Percentiles rank a stretch among this genome's conserved stretches.
Conservation (phyloP, 192 early-diverging fungal species). For the Geosiphon pyriformis region DNA sequence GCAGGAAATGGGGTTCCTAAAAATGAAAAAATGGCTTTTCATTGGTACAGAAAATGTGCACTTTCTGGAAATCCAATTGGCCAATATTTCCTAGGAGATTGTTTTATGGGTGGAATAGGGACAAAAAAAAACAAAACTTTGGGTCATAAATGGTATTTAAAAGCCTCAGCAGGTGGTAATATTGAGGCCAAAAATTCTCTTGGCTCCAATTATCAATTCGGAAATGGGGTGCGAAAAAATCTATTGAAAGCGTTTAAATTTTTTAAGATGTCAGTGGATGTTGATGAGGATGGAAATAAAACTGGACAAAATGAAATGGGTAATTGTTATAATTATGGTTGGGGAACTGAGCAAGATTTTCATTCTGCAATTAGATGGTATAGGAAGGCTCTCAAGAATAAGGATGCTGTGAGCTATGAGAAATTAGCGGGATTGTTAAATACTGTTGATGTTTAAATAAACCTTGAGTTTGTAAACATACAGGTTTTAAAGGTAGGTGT, state of each 20-base stretch:
- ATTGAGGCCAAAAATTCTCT: not conserved
- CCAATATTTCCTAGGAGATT: constrained; percentile 8
- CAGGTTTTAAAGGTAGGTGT: too few relatives aligned
- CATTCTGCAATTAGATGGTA: not conserved
- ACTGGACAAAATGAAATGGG: too few relatives aligned
- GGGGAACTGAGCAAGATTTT: not conserved
- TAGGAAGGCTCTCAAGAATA: not conserved
- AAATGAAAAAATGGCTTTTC: constrained; percentile 43
- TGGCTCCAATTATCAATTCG: too few relatives aligned
- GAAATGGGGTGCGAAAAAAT: too few relatives aligned
- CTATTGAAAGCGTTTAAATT: too few relatives aligned
- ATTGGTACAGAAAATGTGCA: constrained; percentile 59
- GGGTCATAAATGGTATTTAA: not conserved
- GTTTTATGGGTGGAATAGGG: constrained; percentile 57
- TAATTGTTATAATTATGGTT: not conserved
- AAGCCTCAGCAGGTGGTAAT: not conserved
- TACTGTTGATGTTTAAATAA: too few relatives aligned
- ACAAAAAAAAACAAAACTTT: constrained; percentile 13
- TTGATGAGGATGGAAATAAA: too few relatives aligned
- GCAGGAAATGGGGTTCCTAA: constrained; percentile 59
- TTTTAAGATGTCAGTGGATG: too few relatives aligned
- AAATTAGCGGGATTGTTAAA: too few relatives aligned
- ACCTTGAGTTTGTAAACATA: too few relatives aligned
- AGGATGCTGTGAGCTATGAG: too few relatives aligned
- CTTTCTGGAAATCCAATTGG: constrained; percentile 50